Percentiles rank a stretch among this genome's conserved stretches.
phyloP scores from a whole-genome alignment of 2,329 filamentous ascomycete genomes.

The Trichoderma sp. region DNA sequence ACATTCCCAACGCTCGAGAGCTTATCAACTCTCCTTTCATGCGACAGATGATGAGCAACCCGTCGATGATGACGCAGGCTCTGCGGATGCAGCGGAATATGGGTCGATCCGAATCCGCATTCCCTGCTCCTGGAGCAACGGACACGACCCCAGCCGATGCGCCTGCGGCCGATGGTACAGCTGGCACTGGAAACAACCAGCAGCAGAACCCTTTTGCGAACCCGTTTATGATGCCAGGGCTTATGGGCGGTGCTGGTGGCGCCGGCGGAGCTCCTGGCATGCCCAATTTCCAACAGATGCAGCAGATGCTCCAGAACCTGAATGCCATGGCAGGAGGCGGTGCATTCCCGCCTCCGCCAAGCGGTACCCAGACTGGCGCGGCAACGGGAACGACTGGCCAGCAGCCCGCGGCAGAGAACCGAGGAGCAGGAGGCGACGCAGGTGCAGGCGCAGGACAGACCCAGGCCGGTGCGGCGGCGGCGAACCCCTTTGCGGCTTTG shows the following conservation, averaged over 20 bases:
- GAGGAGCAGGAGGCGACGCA: constrained; percentile 28
- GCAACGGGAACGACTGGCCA: constrained; percentile 36
- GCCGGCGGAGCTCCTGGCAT: constrained; percentile 24
- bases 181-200: background rate
- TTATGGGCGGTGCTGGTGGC: constrained; percentile 33
- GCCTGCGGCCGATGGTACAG: constrained; percentile 37
- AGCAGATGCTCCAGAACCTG: constrained; percentile 39
- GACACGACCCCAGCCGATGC: constrained; percentile 73
- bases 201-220: constrained; percentile 50
- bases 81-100: constrained; percentile 79
- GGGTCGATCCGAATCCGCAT: constrained; percentile 61
- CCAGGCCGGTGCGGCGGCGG: constrained; percentile 40
- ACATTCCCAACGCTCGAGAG: constrained; percentile 75
- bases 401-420: constrained; percentile 33
- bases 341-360: constrained; percentile 2
- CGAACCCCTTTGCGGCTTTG: constrained; percentile 71
- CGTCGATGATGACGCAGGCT: constrained; percentile 79
- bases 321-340: constrained; percentile 31
- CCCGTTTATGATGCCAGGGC: constrained; percentile 39
- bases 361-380: constrained; percentile 28
- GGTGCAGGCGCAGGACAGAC: constrained; percentile 34
- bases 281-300: constrained; percentile 36
- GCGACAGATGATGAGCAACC: constrained; percentile 90
- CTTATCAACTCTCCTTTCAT: constrained; percentile 89
- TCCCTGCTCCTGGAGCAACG: constrained; percentile 89